Evolutionary conservation across 768 basidiomycete genomes (phyloP), one percentile per base, ranked within the genome.

Genomic region (Chiua virens): DNA sequence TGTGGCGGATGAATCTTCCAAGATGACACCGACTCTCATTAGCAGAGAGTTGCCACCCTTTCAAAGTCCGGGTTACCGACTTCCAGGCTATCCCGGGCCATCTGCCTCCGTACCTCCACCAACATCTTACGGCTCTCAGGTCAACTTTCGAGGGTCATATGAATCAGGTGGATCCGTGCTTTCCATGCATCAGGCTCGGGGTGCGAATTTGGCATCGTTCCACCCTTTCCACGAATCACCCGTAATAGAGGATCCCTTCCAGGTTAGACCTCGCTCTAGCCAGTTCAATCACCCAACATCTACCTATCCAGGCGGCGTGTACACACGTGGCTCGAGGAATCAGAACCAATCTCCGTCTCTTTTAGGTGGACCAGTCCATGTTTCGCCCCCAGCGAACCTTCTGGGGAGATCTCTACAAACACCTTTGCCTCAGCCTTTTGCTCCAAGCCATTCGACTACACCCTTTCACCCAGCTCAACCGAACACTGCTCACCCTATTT

Each of bases 1-100:
- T 14, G 82, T 89, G 32, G 86, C 83, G 0, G 81, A 85, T 59
- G 87, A 91, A 64, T 87, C 89, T 5, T 84, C 83, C 7, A 76
- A 78, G 53, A 77, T 84, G 75, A 76, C 80, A 22, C 75, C 80
- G 51, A 70, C 62, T 50, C 64, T 70, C 50, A 57, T 56, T 44
- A 60, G 37, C 42, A 57, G 56, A 30, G 63, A 71, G 25, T 54
- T 69, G 20, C 56, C 69, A 20, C 43, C 52, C 8, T 30, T 36
- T 40, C 38, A 45, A 3, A 25, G 42, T 35, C 45, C 35, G 7
- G 58, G 59, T 42, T 37, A 11, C 21, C 37, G 8, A 11, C 37
- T 21, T 50, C 13, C 45, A 9, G 45, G 35, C 2, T 47, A 53
- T 50, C 54, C 65, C n/a, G 49, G 55, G 36, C 50, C 60, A 15